A percentile compares a stretch with the other conserved stretches of the same genome.
phyloP scores from a whole-genome alignment of 1,284 basidiomycete species.

The Phellopilus nigrolimitatus region DNA sequence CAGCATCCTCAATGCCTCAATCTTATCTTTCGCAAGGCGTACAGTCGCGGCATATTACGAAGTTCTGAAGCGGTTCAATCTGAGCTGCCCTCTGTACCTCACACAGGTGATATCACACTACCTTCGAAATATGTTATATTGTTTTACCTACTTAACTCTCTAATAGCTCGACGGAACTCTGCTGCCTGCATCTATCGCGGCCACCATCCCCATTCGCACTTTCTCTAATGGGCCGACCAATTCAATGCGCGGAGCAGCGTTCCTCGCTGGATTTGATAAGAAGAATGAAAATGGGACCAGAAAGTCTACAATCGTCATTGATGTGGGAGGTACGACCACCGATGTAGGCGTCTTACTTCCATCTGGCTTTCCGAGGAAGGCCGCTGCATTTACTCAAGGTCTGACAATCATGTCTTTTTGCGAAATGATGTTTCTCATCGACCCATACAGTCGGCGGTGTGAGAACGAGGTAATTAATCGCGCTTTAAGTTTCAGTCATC shows the following conservation, averaged over 20 bases:
- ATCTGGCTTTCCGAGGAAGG: slow-evolving; percentile 48
- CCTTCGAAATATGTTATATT: no score
- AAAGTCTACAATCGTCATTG: slow-evolving; percentile 48
- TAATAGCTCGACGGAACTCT: slow-evolving; percentile 50
- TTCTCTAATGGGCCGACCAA: slow-evolving; percentile 59
- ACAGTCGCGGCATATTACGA: slow-evolving; percentile 48
- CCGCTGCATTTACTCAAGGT: slow-evolving; percentile 42
- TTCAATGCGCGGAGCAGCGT: slow-evolving; percentile 57
- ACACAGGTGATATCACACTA: no score
- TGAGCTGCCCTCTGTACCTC: slow-evolving; percentile 50
- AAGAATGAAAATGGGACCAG: slow-evolving; percentile 27
- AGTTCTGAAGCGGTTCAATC: slow-evolving; percentile 41
- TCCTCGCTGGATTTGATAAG: slow-evolving; percentile 40
- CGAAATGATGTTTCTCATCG: background rate
- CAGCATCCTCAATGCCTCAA: slow-evolving; percentile 55
- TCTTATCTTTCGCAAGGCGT: slow-evolving; percentile 44
- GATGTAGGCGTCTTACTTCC: slow-evolving; percentile 49
- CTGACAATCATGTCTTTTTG: background rate
- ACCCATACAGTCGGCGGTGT: slow-evolving; percentile 31
- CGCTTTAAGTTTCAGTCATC: slow-evolving; percentile 1
- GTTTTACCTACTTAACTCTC: no score
- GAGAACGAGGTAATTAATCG: slow-evolving; percentile 26
- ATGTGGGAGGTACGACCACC: slow-evolving; percentile 55
- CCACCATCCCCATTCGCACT: slow-evolving; percentile 54
- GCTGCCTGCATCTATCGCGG: slow-evolving; percentile 45